phyloP scores from a whole-genome alignment of 2,329 filamentous ascomycete genomes.

The Plenodomus tracheiphilus region DNA sequence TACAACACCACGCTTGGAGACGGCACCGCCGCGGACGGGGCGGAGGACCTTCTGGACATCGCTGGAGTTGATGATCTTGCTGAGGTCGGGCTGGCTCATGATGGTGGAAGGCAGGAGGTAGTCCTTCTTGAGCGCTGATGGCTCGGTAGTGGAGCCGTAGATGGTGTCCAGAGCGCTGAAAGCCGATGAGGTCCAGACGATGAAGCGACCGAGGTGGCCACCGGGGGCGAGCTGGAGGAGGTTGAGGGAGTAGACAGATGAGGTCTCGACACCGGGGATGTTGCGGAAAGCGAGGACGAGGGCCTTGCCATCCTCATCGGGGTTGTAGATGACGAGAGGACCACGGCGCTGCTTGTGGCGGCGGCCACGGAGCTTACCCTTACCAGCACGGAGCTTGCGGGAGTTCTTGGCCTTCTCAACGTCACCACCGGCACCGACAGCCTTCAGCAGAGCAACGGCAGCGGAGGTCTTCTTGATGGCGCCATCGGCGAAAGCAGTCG shows the following conservation, averaged over 20 bases:
- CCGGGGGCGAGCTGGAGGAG: conserved; percentile 98
- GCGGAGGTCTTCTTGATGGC: conserved; percentile 85
- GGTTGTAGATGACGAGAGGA: conserved; percentile 96
- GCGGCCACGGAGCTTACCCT: conserved; percentile 97
- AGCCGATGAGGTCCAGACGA: conserved; percentile 97
- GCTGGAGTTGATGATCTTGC: conserved; percentile 98
- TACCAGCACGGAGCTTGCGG: conserved; percentile 96
- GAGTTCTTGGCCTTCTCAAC: conserved; percentile 95
- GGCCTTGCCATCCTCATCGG: conserved; percentile 92
- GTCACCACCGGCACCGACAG: conserved; percentile 86
- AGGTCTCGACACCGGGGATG: conserved; percentile 97
- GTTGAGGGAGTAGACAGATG: conserved; percentile 90
- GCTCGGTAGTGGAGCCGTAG: conserved; percentile 90
- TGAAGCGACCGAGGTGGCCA: conserved; percentile 98
- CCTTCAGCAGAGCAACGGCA: conserved; percentile 84
- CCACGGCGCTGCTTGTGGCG: conserved; percentile 97
- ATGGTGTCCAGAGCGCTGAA: conserved; percentile 96
- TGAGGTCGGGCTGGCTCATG: conserved; percentile 91
- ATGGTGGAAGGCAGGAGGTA: conserved; percentile 94
- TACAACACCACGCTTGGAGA: conserved; percentile 85
- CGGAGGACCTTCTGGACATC: conserved; percentile 97
- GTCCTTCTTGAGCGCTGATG: conserved; percentile 96
- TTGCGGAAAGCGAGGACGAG: conserved; percentile 96
- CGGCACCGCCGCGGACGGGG: conserved; percentile 84
- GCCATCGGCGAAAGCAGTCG: conserved; percentile 78